Evolutionary conservation across 2,329 filamentous ascomycete species (phyloP), one percentile per base, ranked within the genome.

Genomic region (Ceratocystis destructans): DNA sequence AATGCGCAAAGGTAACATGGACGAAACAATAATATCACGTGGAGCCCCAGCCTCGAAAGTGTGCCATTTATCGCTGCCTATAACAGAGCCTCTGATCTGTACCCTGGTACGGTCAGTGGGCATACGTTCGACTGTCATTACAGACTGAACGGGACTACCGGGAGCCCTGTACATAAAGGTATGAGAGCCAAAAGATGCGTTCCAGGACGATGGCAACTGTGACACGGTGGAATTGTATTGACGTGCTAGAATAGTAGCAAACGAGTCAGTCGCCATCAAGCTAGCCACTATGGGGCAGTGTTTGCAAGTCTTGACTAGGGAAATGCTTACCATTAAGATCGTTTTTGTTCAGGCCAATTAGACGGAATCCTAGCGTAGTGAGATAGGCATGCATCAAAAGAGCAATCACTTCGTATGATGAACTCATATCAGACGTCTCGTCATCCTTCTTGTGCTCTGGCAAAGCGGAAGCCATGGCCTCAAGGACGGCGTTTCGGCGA

Each of bases 141-240:
- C 80, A 73, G 88, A 96, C 68, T 87, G 83, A 83, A 92, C 89
- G 17, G 90, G 86, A 0, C 90, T 96, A 73, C 96, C 89, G 28
- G 83, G 80, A 75, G 96, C 92, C 2, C 85, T 84, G 77, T 97
- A 97, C 69, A 91, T 84, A 75, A 97, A 96, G 66, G 87, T 84
- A 73, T 90, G 87, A 15, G 86, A 85, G 69, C 83, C 83, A 67
- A 82, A 81, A 22, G 83, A 83, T 12, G 84, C 79, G 75, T 96
- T 96, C 94, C 94, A 97, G 76, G 85, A 82, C 17, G 81, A 67
- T 0, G 90, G 89, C 1, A 97, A 80, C 41, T 85, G 80, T 7
- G 83, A 83, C 8, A 83, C 80, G 59, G 83, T 76, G 61, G 79
- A 74, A 66, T 81, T 77, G 71, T 84, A 84, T 72, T 83, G 78